Evolutionary conservation across 208 protist genomes (phyloP).

Genomic region (Trypanosoma scelopori): DNA sequence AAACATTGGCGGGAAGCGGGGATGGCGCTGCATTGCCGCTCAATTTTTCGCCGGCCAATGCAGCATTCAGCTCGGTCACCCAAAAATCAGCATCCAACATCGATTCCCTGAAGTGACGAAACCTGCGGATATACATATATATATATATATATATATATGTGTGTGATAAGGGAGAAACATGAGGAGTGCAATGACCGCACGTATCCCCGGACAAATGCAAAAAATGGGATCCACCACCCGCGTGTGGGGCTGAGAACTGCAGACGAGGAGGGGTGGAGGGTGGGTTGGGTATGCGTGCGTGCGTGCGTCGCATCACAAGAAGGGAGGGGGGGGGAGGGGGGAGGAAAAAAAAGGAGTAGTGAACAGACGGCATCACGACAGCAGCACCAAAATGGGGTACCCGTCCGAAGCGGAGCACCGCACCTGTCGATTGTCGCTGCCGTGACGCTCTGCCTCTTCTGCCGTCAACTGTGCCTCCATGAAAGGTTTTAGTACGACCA

Average conservation of each 20-base stretch:
- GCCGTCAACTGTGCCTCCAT: slow-evolving; percentile 35
- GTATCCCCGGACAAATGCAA: no score
- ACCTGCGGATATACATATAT: no score
- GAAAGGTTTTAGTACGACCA: slow-evolving; percentile 60
- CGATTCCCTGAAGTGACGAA: background rate
- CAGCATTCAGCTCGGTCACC: slow-evolving; percentile 33
- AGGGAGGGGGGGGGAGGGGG: background rate
- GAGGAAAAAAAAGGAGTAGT: slow-evolving; percentile 8
- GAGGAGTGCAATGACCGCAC: background rate
- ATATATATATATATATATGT: slow-evolving; percentile 12
- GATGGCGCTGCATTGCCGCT: no score
- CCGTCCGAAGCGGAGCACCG: slow-evolving; percentile 65
- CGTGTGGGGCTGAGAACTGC: no score
- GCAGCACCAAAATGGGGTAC: slow-evolving; percentile 68
- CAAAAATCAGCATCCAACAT: slow-evolving; percentile 34
- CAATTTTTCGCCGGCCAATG: slow-evolving; percentile 11
- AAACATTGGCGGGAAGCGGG: slow-evolving; percentile 1
- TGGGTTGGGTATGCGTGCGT: no score
- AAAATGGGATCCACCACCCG: no score
- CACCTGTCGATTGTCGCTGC: slow-evolving; percentile 20
- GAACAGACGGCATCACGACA: slow-evolving; percentile 30
- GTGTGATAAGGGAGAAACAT: slow-evolving; percentile 3
- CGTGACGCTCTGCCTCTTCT: slow-evolving; percentile 28
- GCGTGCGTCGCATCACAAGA: no score
- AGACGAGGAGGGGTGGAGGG: no score